Percentiles rank a stretch among this genome's conserved stretches.
Evolutionary conservation across 306 rosid species (phyloP).

Genomic region (Pyrus pyrifolia): DNA sequence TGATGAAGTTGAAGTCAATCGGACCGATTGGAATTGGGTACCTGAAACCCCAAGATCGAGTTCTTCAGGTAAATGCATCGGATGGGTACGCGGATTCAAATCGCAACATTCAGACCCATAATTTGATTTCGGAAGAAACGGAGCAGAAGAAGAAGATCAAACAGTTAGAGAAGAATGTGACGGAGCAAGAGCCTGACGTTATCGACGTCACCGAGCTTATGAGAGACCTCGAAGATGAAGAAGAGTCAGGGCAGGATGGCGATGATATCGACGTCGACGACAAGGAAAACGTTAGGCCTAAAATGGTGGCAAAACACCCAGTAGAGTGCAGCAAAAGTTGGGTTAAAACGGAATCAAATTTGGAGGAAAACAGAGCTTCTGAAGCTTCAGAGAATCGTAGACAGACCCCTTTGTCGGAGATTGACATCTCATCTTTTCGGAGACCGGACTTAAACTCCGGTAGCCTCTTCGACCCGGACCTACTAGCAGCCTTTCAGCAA

Average conservation of each 20-base stretch:
- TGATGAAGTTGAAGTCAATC: slow-evolving; percentile 83
- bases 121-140: slow-evolving; percentile 26
- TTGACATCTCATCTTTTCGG: slow-evolving; percentile 47
- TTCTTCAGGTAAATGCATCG: slow-evolving; percentile 51
- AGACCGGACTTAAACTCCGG: slow-evolving; percentile 67
- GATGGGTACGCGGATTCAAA: slow-evolving; percentile 47
- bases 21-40: slow-evolving; percentile 29
- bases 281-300: slow-evolving; percentile 63
- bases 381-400: slow-evolving; percentile 16
- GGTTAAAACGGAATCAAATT: slow-evolving; percentile 14
- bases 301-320: slow-evolving; percentile 2
- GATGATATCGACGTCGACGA: slow-evolving; percentile 28
- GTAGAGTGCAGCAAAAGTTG: background rate
- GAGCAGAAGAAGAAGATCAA: slow-evolving; percentile 21
- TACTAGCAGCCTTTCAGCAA: slow-evolving; percentile 55
- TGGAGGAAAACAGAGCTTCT: slow-evolving; percentile 15
- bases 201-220: slow-evolving; percentile 44
- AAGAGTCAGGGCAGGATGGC: slow-evolving; percentile 21
- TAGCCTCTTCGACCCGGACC: slow-evolving; percentile 73
- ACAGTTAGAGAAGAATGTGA: background rate
- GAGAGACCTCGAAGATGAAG: slow-evolving; percentile 49
- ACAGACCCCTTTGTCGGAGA: slow-evolving; percentile 31
- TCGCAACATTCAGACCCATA: slow-evolving; percentile 11
- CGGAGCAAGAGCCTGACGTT: slow-evolving; percentile 29
- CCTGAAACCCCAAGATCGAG: slow-evolving; percentile 50